Evolutionary conservation across 306 rosid genomes (phyloP).

Genomic region (Cyclanthera cordifolia): DNA sequence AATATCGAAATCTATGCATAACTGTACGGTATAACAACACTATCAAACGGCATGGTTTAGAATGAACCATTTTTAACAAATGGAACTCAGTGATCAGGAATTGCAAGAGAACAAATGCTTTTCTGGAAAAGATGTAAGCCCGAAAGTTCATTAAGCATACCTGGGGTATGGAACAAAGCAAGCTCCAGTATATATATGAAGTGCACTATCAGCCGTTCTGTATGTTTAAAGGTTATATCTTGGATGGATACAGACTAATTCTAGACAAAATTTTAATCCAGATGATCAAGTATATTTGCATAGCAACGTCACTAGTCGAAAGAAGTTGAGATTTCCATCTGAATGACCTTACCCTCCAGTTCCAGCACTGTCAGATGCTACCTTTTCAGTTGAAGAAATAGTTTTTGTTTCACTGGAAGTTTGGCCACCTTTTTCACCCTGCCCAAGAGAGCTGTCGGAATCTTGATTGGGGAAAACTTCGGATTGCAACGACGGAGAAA

Average conservation of each 20-base stretch:
- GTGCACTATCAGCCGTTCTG: constrained; percentile 1
- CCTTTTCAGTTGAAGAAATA: constrained; percentile 29
- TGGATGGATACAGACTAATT: constrained; percentile 12
- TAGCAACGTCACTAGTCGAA: neutral
- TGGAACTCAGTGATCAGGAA: neutral
- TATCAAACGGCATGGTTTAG: constrained; percentile 5
- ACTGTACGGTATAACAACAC: constrained; percentile 1
- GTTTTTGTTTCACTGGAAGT: constrained; percentile 25
- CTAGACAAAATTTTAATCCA: constrained; percentile 8
- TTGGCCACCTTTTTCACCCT: constrained; percentile 22
- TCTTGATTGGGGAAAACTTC: constrained; percentile 83
- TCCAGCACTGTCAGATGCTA: constrained; percentile 30
- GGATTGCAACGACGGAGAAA: constrained; percentile 66
- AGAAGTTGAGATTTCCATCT: neutral
- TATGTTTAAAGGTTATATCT: no score
- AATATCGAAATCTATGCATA: constrained; percentile 8
- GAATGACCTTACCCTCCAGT: constrained; percentile 14
- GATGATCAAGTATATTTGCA: constrained; percentile 12
- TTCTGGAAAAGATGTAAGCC: neutral
- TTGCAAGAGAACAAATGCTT: neutral
- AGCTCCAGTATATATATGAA: constrained; percentile 4
- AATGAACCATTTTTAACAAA: neutral
- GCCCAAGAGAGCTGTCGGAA: constrained; percentile 33
- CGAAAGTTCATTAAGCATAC: neutral
- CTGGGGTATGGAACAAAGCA: constrained; percentile 10